Evolutionary conservation across 2,329 filamentous ascomycete species (phyloP).

Genomic region (Fusarium zealandicum): DNA sequence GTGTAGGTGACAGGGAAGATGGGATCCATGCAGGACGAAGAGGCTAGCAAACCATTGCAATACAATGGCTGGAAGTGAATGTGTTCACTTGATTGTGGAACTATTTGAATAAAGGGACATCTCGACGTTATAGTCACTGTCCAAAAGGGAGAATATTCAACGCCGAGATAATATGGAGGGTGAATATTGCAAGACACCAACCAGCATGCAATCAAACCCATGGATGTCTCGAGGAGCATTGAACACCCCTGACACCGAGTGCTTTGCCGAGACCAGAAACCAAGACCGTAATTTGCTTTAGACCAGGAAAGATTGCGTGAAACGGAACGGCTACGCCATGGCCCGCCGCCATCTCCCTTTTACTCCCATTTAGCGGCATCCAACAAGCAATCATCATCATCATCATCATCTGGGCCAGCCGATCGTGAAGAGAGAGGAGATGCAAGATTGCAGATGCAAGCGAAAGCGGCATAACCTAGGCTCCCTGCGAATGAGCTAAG

Average conservation of each 20-base stretch:
- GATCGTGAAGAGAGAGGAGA: neutral
- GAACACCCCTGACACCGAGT: constrained; percentile 21
- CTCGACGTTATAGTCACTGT: neutral
- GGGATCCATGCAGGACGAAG: neutral
- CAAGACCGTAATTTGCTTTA: constrained; percentile 36
- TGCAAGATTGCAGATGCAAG: constrained; percentile 17
- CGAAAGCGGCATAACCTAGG: constrained; percentile 8
- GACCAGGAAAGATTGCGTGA: constrained; percentile 32
- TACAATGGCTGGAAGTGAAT: too few species aligned
- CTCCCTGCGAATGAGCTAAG: neutral
- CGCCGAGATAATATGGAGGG: constrained; percentile 1
- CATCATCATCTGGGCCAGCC: neutral
- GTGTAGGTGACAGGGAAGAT: constrained; percentile 6
- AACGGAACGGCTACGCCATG: constrained; percentile 38
- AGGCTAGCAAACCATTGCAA: too few species aligned
- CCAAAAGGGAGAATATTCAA: constrained; percentile 9
- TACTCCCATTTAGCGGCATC: constrained; percentile 9
- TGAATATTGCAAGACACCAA: neutral
- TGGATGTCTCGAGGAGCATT: constrained; percentile 7
- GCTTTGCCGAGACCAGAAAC: constrained; percentile 25
- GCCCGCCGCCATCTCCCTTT: constrained; percentile 22
- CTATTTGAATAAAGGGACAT: constrained; percentile 19
- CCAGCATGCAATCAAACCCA: neutral
- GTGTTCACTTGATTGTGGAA: constrained; percentile 4
- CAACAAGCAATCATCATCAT: constrained; percentile 1